Percentiles rank a stretch among this genome's conserved stretches.
Evolutionary conservation across 2,329 filamentous ascomycete species (phyloP).

Genomic region (Fusarium pilosicola): DNA sequence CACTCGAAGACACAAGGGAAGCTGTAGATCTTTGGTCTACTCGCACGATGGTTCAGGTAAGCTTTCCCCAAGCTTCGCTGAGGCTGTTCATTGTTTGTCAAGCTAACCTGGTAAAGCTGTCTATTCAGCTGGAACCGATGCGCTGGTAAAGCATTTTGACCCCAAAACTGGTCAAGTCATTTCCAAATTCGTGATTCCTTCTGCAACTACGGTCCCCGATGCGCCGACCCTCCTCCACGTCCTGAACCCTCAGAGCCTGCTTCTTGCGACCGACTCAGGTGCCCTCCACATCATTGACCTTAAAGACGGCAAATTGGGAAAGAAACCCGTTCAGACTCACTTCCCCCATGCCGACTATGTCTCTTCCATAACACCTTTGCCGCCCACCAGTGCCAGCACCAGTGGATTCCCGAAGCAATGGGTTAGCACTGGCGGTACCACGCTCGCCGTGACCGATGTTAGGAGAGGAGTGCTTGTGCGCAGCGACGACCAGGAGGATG

Average conservation of each 20-base stretch:
- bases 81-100: neutral
- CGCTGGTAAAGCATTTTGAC: constrained; percentile 67
- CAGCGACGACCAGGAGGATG: constrained; percentile 95
- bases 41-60: constrained; percentile 78
- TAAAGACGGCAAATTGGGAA: constrained; percentile 67
- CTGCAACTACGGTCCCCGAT: constrained; percentile 65
- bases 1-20: constrained; percentile 91
- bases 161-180: constrained; percentile 72
- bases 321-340: constrained; percentile 80
- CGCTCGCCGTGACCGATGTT: constrained; percentile 88
- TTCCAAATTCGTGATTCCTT: constrained; percentile 84
- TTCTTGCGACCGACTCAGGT: constrained; percentile 91
- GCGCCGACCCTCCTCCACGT: constrained; percentile 83
- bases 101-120: constrained; percentile 54
- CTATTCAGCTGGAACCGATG: constrained; percentile 72
- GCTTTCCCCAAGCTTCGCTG: constrained; percentile 3
- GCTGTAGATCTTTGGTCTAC: constrained; percentile 85
- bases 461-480: constrained; percentile 85
- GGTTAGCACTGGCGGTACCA: constrained; percentile 92
- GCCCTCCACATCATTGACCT: constrained; percentile 90
- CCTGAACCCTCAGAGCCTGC: constrained; percentile 86
- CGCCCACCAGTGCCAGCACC: constrained; percentile 81
- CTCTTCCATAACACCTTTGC: constrained; percentile 85
- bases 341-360: constrained; percentile 93
- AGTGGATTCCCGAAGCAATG: constrained; percentile 94